Percentiles rank a stretch among this genome's conserved stretches.
These are phyloP conservation scores for Chaetoscypha palmicola DNA, from an alignment of 2,329 filamentous ascomycete species.

Conservation along the genomic window DNA sequence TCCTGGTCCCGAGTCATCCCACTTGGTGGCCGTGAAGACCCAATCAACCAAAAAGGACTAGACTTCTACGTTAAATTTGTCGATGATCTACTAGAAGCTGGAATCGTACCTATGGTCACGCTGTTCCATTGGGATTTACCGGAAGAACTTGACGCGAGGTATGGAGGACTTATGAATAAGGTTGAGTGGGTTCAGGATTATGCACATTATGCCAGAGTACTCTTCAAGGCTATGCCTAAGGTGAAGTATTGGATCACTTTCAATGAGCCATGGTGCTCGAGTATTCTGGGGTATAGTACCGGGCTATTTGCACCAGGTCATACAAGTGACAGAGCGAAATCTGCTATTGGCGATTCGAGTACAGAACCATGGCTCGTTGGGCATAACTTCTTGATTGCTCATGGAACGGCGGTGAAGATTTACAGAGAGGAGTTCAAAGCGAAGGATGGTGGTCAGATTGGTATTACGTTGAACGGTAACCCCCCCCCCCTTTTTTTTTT, in stretches of 20 bases:
- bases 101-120: constrained; percentile 75
- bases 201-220: constrained; percentile 67
- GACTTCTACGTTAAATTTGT: constrained; percentile 74
- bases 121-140: constrained; percentile 87
- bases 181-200: constrained; percentile 78
- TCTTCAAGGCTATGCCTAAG: constrained; percentile 67
- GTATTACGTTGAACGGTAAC: constrained; percentile 76
- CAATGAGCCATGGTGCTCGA: constrained; percentile 84
- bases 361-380: constrained; percentile 78
- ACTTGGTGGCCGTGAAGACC: constrained; percentile 74
- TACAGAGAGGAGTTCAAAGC: constrained; percentile 79
- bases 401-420: constrained; percentile 71
- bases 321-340: constrained; percentile 68
- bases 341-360: constrained; percentile 61
- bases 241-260: constrained; percentile 88
- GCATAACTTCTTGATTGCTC: constrained; percentile 73
- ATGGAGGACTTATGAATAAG: constrained; percentile 74
- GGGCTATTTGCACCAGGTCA: constrained; percentile 78
- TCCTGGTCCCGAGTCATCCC: constrained; percentile 83
- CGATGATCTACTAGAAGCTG: constrained; percentile 67
- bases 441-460: constrained; percentile 67
- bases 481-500: constrained; percentile 10
- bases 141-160: constrained; percentile 68
- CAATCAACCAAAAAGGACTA: constrained; percentile 70
- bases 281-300: constrained; percentile 70